Base-by-base conservation (phyloP, 805 yeast species). In the Candida nemodendra region DNA sequence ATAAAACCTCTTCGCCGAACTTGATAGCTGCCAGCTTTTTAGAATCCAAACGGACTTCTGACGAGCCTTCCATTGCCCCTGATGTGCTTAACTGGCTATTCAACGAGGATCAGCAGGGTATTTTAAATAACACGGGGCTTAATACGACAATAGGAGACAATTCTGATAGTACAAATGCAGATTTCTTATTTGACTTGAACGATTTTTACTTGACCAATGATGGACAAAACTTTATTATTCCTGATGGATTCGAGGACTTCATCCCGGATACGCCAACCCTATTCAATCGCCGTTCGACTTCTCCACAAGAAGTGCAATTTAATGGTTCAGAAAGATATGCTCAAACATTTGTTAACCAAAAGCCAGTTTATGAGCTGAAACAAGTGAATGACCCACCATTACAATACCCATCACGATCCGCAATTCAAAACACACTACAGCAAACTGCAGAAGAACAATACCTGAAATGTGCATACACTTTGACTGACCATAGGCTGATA, bases 11-110 rank as follows among this genome's bases (percentile, higher is more conserved):
- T 18, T 30, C 26, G 18, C 5, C 31, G 6, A 22, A 29, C 12
- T 12, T 11, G 19, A 17, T 24, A 4, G 24, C 24, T 21, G 24
- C 24, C 7, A 8, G 9, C 11, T 21, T 11, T 21, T 11, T 8
- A 8, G 24, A 7, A 7, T 21, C 24, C 9, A 21, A 21, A 8
- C 9, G 24, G 11, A 21, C 7, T 21, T 21, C 24, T 8, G 16
- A 30, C 17, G 32, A 18, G 18, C 19, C 32, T 0, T 30, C 38
- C 4, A 13, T 25, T 12, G 35, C 41, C 7, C 57, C 58, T 4
- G 50, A 47, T 29, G 37, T 59, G 17, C 39, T 59, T 16, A 51
- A 41, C 31, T 59, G 64, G 64, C 42, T 59, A 9, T 56, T 59
- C 30, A 48, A 49, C 17, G 63, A 59, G 9, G 42, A 45, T 9